These are phyloP conservation scores for Suillus fuscotomentosus DNA, from an alignment of 768 basidiomycete genomes.

Conservation along the genomic window DNA sequence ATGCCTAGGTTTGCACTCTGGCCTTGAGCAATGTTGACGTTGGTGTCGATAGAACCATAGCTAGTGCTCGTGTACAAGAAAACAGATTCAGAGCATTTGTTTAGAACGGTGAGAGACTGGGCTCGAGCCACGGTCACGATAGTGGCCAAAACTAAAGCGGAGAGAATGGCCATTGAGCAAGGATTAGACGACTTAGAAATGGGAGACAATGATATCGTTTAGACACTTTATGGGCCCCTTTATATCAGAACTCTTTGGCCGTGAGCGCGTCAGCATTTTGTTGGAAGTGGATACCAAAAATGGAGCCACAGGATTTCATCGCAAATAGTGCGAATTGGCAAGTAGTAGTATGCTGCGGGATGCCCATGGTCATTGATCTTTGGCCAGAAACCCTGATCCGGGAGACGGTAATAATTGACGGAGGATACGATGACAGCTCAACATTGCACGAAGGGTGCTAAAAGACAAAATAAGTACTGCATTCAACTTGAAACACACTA, in stretches of 20 bases:
- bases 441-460: neutral
- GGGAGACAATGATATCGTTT: neutral
- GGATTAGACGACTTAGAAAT: neutral
- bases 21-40: constrained; percentile 24
- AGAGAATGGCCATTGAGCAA: constrained; percentile 20
- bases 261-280: neutral
- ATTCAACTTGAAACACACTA: neutral
- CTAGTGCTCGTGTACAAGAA: constrained; percentile 30
- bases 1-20: constrained; percentile 26
- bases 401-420: neutral
- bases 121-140: constrained; percentile 21
- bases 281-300: neutral
- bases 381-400: neutral
- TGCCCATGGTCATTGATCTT: neutral
- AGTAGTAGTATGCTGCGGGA: neutral
- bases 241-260: neutral
- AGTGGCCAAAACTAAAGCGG: constrained; percentile 18
- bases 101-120: constrained; percentile 28
- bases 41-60: constrained; percentile 24
- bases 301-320: neutral
- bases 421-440: neutral
- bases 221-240: neutral
- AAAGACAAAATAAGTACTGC: neutral
- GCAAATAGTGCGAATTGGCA: neutral
- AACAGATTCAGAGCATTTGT: constrained; percentile 25